These are phyloP conservation scores for Collybia nuda DNA, from an alignment of 768 basidiomycete genomes.

Conservation along the genomic window DNA sequence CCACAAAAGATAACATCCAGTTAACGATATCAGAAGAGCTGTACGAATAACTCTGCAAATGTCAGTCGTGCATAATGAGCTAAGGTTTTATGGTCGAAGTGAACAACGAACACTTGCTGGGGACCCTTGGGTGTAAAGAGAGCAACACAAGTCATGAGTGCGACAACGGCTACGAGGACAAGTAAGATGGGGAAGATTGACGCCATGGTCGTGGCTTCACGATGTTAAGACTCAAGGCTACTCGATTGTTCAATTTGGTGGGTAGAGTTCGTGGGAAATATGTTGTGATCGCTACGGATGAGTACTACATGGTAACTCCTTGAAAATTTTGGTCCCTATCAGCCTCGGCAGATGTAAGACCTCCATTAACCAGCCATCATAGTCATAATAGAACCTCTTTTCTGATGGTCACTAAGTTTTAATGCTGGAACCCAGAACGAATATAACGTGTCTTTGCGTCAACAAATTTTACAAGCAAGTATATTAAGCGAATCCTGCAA, in stretches of 20 bases:
- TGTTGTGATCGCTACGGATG: no score
- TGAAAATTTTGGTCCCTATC: no score
- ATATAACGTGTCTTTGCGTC: no score
- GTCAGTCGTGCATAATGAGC: not conserved
- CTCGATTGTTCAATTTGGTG: not conserved
- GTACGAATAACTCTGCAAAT: conserved; percentile 78
- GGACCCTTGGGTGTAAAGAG: conserved; percentile 82
- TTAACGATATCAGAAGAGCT: conserved; percentile 71
- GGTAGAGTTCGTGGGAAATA: no score
- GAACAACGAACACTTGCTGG: conserved; percentile 76
- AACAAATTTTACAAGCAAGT: no score
- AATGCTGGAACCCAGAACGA: no score
- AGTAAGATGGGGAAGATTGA: conserved; percentile 70
- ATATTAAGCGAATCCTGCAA: conserved; percentile 25
- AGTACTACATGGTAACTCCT: no score
- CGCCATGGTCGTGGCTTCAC: conserved; percentile 47
- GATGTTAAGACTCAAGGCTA: not conserved
- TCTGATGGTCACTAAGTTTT: no score
- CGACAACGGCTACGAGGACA: conserved; percentile 62
- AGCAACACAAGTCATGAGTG: conserved; percentile 62
- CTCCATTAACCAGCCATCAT: no score
- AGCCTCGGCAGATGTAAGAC: no score
- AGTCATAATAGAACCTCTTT: no score
- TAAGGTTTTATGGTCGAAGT: not conserved
- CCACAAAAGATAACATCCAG: conserved; percentile 95